Base-by-base conservation (phyloP, 2,329 filamentous ascomycete genomes). In the Diaporthe citriasiana region DNA sequence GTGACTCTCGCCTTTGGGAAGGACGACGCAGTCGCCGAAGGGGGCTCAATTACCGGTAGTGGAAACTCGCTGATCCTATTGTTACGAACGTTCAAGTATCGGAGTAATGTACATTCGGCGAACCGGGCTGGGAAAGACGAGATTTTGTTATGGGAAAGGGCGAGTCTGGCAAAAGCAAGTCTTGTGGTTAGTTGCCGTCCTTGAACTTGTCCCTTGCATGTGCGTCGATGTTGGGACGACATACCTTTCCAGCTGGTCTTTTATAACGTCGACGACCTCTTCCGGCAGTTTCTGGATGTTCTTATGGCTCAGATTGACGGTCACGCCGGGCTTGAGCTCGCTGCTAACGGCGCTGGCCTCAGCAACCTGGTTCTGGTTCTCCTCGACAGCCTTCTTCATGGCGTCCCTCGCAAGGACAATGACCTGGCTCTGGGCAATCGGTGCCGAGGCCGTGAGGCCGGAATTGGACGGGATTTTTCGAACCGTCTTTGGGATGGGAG, bases 21-120 rank as follows among this genome's bases (percentile, higher is more conserved):
- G 30, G 53, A 33, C 71, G 35, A 33, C 60, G 80, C 65, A 82
- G 78, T 73, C 25, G 75, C n/a, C 42, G 12, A 38, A 19, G 12
- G 22, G 45, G 60, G 25, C 25, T 69, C 30, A 72, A 59, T 82
- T 84, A 91, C 89, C 77, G 88, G 83, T 75, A 90, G 81, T 5
- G 89, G 89, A 73, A 91, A 91, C 78, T 91, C 89, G 75, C 86
- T 88, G 80, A 95, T 91, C 78, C 90, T 87, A 80, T 95, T 96
- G 83, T 93, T 93, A 80, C 93, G 88, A 76, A 95, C 91, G 78
- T 96, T 96, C 75, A 96, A 89, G 81, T 96, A 96, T 76, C 93
- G 92, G 75, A 96, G 84, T 66, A 93, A 93, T 55, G 90, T 92
- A 84, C 93, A 95, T 84, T 95, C 93, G 47, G 92, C 88, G 78